These are phyloP conservation scores for Saccharomyces uvarum DNA, from an alignment of 1,139 yeast genomes.

Conservation along the genomic window DNA sequence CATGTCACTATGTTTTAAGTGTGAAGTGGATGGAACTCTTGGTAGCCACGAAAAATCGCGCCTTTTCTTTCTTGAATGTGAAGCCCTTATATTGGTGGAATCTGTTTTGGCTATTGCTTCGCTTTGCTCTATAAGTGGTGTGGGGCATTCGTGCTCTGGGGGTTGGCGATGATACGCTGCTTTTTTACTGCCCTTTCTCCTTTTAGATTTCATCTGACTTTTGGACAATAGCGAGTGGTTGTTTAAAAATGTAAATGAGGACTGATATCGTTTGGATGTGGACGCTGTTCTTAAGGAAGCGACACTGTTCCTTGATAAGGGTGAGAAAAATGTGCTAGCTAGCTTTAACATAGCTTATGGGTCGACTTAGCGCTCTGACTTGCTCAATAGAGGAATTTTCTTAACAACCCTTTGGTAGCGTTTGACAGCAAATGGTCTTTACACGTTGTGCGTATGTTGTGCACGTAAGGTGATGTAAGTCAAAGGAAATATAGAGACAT, in stretches of 20 bases:
- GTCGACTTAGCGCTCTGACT: neutral
- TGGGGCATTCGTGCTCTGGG: neutral
- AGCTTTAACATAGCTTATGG: neutral
- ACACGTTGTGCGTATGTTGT: neutral
- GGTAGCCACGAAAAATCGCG: constrained; percentile 27
- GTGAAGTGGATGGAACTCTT: constrained; percentile 23
- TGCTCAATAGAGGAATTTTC: neutral
- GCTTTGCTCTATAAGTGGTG: neutral
- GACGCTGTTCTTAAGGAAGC: neutral
- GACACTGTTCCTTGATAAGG: neutral
- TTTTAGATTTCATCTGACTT: constrained; percentile 20
- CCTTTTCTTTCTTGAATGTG: constrained; percentile 7
- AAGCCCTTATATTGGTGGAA: neutral
- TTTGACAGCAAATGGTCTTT: neutral
- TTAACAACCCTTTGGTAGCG: neutral
- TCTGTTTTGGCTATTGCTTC: neutral
- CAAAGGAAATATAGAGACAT: neutral
- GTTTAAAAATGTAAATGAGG: constrained; percentile 24
- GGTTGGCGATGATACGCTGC: neutral
- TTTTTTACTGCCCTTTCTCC: constrained; percentile 9
- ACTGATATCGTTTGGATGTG: constrained; percentile 15
- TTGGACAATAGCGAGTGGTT: constrained; percentile 21
- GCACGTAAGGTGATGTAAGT: neutral
- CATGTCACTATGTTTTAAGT: constrained; percentile 21
- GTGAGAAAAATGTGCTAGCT: neutral